Conservation (phyloP, 306 rosid species). For the Begonia loranthoides region DNA sequence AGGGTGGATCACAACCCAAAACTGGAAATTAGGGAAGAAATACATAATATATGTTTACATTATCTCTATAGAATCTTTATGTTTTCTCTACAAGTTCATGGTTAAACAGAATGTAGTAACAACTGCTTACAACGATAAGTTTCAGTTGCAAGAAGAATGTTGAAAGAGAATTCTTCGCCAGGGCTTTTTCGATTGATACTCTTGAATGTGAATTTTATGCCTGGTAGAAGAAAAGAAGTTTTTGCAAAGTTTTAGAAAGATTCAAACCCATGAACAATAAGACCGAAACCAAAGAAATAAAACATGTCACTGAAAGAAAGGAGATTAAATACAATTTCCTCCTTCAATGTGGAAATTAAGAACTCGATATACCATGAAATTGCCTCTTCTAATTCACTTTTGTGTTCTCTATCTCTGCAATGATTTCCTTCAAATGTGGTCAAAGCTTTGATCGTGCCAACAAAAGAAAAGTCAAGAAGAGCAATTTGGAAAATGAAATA, state of each 20-base stretch:
- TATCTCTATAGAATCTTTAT: too few species aligned
- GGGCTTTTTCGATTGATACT: conserved; percentile 38
- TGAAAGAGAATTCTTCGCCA: conserved; percentile 46
- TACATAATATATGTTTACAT: neutral
- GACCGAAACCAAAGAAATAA: neutral
- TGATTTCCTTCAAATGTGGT: conserved; percentile 38
- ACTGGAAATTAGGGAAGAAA: conserved; percentile 25
- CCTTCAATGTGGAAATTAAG: conserved; percentile 77
- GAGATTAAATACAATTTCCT: conserved; percentile 50
- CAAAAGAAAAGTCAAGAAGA: neutral
- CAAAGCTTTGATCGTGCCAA: conserved; percentile 18
- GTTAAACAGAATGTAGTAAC: neutral
- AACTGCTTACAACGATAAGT: conserved; percentile 49
- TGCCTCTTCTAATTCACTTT: conserved; percentile 45
- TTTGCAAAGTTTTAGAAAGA: conserved; percentile 9
- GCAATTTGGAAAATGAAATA: neutral
- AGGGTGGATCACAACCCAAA: conserved; percentile 56
- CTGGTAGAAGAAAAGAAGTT: conserved; percentile 22
- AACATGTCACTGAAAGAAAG: conserved; percentile 6
- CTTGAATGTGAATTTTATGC: conserved; percentile 72
- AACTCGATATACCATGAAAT: conserved; percentile 66
- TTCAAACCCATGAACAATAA: too few species aligned
- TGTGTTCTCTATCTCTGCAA: conserved; percentile 20
- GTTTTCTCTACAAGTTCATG: too few species aligned
- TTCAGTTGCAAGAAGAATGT: conserved; percentile 46